Conservation (phyloP, 169 alveolate species). For the Eimeria zaria region DNA sequence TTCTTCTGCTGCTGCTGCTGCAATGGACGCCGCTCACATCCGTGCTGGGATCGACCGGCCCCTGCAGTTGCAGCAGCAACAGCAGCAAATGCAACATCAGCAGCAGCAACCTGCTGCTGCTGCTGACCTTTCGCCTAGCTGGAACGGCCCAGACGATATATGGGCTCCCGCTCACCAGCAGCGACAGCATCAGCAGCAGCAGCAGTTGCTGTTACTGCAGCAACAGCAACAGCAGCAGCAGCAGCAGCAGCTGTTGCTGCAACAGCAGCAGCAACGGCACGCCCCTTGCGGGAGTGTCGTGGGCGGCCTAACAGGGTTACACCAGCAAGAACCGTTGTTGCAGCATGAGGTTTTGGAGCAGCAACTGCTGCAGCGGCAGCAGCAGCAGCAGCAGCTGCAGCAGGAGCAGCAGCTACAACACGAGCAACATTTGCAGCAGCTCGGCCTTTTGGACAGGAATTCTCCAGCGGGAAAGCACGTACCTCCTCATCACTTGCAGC, state of each 20-base stretch:
- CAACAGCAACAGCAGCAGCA: background rate
- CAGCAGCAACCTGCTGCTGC: background rate
- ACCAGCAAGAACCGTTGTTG: slow-evolving; percentile 25
- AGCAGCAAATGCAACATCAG: background rate
- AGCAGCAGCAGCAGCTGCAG: background rate
- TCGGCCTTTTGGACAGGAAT: background rate
- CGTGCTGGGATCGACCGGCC: background rate
- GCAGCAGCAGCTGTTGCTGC: slow-evolving; percentile 1
- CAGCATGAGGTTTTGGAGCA: slow-evolving; percentile 17
- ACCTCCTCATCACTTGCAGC: background rate
- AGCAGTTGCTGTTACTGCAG: background rate
- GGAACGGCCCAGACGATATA: background rate
- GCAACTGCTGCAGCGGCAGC: slow-evolving; percentile 9
- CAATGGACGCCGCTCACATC: background rate
- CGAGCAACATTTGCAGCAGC: background rate
- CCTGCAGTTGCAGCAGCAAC: background rate
- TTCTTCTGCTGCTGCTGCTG: slow-evolving; percentile 38
- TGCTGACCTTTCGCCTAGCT: background rate
- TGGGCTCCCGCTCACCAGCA: background rate
- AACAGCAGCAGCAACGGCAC: background rate
- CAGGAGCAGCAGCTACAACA: slow-evolving; percentile 9
- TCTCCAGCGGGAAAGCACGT: slow-evolving; percentile 10
- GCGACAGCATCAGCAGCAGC: background rate
- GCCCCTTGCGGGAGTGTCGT: background rate
- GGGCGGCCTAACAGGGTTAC: background rate